Evolutionary conservation across 257 asterid species (phyloP), one percentile per base, ranked within the genome.

Genomic region (Lycium barbarum): DNA sequence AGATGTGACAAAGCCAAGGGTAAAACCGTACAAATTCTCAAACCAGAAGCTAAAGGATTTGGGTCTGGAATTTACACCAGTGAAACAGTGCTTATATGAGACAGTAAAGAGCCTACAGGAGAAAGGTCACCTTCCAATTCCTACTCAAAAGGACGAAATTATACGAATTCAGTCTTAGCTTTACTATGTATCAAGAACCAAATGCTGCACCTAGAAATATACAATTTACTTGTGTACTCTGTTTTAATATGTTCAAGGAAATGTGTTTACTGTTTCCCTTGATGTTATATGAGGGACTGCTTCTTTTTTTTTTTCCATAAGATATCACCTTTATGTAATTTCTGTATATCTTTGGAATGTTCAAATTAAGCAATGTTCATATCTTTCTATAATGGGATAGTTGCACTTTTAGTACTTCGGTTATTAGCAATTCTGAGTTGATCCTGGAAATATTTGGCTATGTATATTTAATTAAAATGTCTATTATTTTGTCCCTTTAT

Each of bases 71-170:
- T 94, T 96, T 72, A 93, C 95, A 14, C 88, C 98, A 2, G 97
- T 93, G 84, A 92, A 94, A 90, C 98, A 96, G 76, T 79, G 88
- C 65, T 71, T 96, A 38, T 96, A 94, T 10, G 98, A 96, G 0
- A 94, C 99, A 0, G 98, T 93, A 5, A 96, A 88, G 88, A 93
- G 97, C 87, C 93, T 96, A 78, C 97, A 94, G 70, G 98, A 94
- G 84, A 96, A 93, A 74, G 98, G 98, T 79, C 96, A 93, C 82
- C 82, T 96, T 67, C 94, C 95, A 5, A 72, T 91, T 55, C 96
- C 95, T 0, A 10, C 91, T 26, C 97, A 88, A 81, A 90, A 76
- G 14, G 94, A 90, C 35, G 92, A 92, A 82, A 18, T 88, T 83
- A 88, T 76, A 22, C 82, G 85, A 13, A 92, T 91, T 85, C 89